These are phyloP conservation scores for Scutellaria minor DNA, from an alignment of 257 asterid genomes.

Conservation along the genomic window DNA sequence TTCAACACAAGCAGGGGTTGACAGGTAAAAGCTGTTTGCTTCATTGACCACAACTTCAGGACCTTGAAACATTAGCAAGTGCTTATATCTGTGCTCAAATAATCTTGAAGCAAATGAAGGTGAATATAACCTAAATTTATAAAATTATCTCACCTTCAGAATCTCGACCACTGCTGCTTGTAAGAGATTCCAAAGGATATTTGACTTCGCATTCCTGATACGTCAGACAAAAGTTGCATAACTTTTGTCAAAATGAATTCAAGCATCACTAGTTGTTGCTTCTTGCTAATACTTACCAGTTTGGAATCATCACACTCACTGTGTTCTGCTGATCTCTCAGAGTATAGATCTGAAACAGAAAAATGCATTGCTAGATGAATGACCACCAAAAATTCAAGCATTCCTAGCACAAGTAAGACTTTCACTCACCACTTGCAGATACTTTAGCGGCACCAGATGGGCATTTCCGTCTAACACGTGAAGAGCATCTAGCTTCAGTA, in stretches of 20 bases:
- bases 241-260: slow-evolving; percentile 13
- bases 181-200: slow-evolving; percentile 34
- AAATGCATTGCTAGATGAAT: not conserved
- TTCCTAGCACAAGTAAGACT: not conserved
- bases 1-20: slow-evolving; percentile 48
- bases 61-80: slow-evolving; percentile 44
- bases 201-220: slow-evolving; percentile 49
- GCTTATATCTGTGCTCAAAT: slow-evolving; percentile 34
- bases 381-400: slow-evolving; percentile 13
- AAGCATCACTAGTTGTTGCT: slow-evolving; percentile 24
- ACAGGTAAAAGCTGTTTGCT: slow-evolving; percentile 44
- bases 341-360: slow-evolving; percentile 43
- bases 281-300: slow-evolving; percentile 47
- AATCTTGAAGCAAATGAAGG: slow-evolving; percentile 25
- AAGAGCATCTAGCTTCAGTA: slow-evolving; percentile 44
- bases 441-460: slow-evolving; percentile 39
- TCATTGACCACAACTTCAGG: slow-evolving; percentile 49
- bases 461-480: slow-evolving; percentile 38
- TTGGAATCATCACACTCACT: slow-evolving; percentile 37
- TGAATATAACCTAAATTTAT: not conserved
- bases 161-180: slow-evolving; percentile 39
- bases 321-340: slow-evolving; percentile 45
- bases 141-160: slow-evolving; percentile 58
- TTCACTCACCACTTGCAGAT: slow-evolving; percentile 56
- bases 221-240: slow-evolving; percentile 17